These are phyloP conservation scores for Lactuca sativa DNA, from an alignment of 129 eudicot genomes.

Conservation along the genomic window DNA sequence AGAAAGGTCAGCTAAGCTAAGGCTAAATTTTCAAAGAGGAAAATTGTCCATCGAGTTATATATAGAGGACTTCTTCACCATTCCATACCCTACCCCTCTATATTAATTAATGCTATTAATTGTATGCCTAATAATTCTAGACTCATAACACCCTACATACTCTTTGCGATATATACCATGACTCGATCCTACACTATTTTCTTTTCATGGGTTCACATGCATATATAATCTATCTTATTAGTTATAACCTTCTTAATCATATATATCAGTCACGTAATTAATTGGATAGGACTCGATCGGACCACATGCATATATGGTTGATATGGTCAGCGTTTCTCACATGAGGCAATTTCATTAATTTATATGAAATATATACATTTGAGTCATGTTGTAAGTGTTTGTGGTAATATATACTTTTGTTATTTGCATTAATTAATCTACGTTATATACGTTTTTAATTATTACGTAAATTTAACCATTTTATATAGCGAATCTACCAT, in stretches of 20 bases:
- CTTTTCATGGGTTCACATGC: constrained; percentile 15
- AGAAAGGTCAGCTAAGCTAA: constrained; percentile 31
- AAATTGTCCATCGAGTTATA: constrained; percentile 24
- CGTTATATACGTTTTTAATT: too few relatives aligned
- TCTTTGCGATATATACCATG: neutral
- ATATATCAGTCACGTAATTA: too few relatives aligned
- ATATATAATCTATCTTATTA: neutral
- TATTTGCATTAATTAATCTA: too few relatives aligned
- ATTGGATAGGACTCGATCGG: neutral
- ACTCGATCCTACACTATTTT: neutral
- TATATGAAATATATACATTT: too few relatives aligned
- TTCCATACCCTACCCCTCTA: constrained; percentile 22
- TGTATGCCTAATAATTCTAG: neutral
- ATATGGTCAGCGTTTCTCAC: too few relatives aligned
- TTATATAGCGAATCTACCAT: too few relatives aligned
- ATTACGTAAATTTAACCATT: too few relatives aligned
- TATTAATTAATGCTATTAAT: constrained; percentile 31
- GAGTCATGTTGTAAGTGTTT: too few relatives aligned
- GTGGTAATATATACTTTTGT: too few relatives aligned
- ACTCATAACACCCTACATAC: constrained; percentile 12
- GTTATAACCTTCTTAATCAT: neutral
- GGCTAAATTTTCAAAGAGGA: constrained; percentile 27
- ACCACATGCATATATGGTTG: too few relatives aligned
- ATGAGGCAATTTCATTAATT: too few relatives aligned
- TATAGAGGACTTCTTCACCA: constrained; percentile 32